Percentiles rank a stretch among this genome's conserved stretches.
Conservation (phyloP, 805 yeast species). For the Metschnikowia koreensis region DNA sequence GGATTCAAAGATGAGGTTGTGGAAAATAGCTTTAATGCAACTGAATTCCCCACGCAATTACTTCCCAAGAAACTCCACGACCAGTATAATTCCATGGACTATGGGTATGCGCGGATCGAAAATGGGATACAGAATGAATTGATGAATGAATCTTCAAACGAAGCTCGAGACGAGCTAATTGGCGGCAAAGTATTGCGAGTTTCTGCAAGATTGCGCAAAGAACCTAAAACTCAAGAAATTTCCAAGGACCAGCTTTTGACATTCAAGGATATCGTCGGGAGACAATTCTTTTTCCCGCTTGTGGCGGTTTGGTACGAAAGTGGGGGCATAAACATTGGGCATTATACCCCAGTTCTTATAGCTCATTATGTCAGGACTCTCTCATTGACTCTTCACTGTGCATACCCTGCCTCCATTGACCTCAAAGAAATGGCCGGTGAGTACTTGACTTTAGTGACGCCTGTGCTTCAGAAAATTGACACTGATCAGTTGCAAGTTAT, state of each 20-base stretch:
- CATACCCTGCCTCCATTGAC: slow-evolving; percentile 53
- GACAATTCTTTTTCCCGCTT: slow-evolving; percentile 53
- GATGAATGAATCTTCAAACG: slow-evolving; percentile 29
- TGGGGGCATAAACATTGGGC: slow-evolving; percentile 49
- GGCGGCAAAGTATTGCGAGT: slow-evolving; percentile 45
- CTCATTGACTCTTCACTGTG: slow-evolving; percentile 53
- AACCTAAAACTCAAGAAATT: neutral
- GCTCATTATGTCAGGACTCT: slow-evolving; percentile 62
- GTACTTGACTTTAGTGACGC: slow-evolving; percentile 36
- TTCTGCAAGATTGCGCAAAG: slow-evolving; percentile 34
- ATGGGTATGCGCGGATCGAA: slow-evolving; percentile 17
- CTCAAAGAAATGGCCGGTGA: slow-evolving; percentile 59
- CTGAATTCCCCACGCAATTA: slow-evolving; percentile 34
- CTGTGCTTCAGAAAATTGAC: slow-evolving; percentile 20
- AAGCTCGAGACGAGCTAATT: slow-evolving; percentile 30
- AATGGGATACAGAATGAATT: slow-evolving; percentile 31
- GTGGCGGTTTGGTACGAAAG: slow-evolving; percentile 50
- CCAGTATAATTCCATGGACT: slow-evolving; percentile 34
- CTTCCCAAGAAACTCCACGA: slow-evolving; percentile 50
- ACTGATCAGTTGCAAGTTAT: slow-evolving; percentile 34
- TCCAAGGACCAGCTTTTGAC: slow-evolving; percentile 25
- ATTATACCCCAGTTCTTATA: slow-evolving; percentile 50
- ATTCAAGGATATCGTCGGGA: slow-evolving; percentile 40
- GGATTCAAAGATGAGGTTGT: slow-evolving; percentile 54
- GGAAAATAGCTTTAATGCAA: slow-evolving; percentile 32